phyloP scores from a whole-genome alignment of 2,329 filamentous ascomycete species.

The Hypoxylon sp. region DNA sequence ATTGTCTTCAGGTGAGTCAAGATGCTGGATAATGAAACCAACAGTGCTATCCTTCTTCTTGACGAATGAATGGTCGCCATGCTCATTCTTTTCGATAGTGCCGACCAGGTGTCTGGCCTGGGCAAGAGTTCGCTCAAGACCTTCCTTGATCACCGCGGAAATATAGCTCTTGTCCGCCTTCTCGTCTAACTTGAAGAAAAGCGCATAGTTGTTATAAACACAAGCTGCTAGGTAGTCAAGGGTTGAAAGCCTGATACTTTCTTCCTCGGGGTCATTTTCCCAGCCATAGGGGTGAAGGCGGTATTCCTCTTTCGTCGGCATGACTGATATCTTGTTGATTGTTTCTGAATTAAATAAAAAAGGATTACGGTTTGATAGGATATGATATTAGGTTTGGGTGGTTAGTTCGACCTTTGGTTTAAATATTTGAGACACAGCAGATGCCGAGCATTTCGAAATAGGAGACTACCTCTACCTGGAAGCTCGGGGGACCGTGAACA shows the following conservation, averaged over 20 bases:
- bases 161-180: conserved; percentile 48
- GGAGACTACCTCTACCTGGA: neutral
- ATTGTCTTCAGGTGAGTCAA: conserved; percentile 55
- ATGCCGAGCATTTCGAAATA: conserved; percentile 1
- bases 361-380: neutral
- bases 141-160: conserved; percentile 52
- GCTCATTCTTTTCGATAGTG: conserved; percentile 58
- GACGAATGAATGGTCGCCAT: conserved; percentile 56
- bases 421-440: conserved; percentile 6
- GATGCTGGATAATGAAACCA: conserved; percentile 56
- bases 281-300: conserved; percentile 40
- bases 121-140: conserved; percentile 56
- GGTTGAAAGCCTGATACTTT: conserved; percentile 36
- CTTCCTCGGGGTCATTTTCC: conserved; percentile 41
- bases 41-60: conserved; percentile 56
- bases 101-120: conserved; percentile 58
- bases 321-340: conserved; percentile 11
- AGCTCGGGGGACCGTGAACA: neutral
- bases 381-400: neutral
- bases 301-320: conserved; percentile 35
- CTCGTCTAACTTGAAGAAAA: conserved; percentile 59
- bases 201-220: conserved; percentile 57
- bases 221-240: conserved; percentile 41
- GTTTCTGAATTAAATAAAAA: neutral
- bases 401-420: conserved; percentile 1